Evolutionary conservation across 306 rosid species (phyloP).

Genomic region (Senna tora): DNA sequence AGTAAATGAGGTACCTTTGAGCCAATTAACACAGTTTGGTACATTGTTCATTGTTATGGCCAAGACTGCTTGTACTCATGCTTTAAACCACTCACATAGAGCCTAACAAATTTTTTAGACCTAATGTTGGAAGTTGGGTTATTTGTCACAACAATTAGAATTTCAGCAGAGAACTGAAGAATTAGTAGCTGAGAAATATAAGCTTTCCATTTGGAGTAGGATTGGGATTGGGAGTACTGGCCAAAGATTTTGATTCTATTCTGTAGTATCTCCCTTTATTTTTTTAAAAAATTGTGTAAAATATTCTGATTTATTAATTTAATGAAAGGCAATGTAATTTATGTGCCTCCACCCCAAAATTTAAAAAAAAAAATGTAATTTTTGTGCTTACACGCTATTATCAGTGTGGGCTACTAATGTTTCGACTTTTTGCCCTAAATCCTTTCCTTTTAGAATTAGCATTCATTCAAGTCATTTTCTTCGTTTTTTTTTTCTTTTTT

Average conservation of each 20-base stretch:
- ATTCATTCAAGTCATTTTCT: neutral
- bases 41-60: neutral
- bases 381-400: neutral
- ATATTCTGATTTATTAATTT: slow-evolving; percentile 25
- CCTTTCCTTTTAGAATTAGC: neutral
- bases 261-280: slow-evolving; percentile 19
- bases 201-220: neutral
- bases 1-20: slow-evolving; percentile 32
- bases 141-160: neutral
- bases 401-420: neutral
- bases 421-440: neutral
- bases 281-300: neutral
- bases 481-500: neutral
- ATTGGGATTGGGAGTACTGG: neutral
- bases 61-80: slow-evolving; percentile 13
- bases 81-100: neutral
- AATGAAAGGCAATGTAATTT: slow-evolving; percentile 1
- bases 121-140: neutral
- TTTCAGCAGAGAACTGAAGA: neutral
- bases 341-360: neutral
- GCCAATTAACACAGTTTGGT: slow-evolving; percentile 15
- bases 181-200: slow-evolving; percentile 17
- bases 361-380: no score
- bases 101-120: neutral
- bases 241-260: neutral